Evolutionary conservation across 352 stramenopile species (phyloP).

Genomic region (Pythium dissimile): DNA sequence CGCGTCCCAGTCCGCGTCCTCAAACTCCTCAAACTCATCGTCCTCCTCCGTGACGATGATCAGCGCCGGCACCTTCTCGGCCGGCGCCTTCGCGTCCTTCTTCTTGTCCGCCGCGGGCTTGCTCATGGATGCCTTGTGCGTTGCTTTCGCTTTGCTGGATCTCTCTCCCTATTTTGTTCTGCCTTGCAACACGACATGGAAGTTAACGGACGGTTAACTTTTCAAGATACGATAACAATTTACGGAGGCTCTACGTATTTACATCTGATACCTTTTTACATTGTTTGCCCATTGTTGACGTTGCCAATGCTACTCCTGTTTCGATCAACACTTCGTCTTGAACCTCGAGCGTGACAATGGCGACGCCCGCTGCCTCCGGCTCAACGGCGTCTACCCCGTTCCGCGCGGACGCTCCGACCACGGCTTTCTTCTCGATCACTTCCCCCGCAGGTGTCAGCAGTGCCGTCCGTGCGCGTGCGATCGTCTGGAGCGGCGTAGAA

Average conservation of each 20-base stretch:
- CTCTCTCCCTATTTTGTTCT: slow-evolving; percentile 1
- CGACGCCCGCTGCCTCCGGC: no score
- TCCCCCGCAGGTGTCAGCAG: neutral
- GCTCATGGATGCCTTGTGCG: neutral
- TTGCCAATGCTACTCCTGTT: slow-evolving; percentile 15
- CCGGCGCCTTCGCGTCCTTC: slow-evolving; percentile 15
- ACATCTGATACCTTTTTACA: slow-evolving; percentile 20
- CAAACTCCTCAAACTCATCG: slow-evolving; percentile 89
- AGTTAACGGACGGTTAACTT: no score
- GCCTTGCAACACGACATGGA: neutral
- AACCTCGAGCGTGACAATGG: slow-evolving; percentile 1
- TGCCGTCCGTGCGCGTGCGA: slow-evolving; percentile 6
- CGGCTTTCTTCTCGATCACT: neutral
- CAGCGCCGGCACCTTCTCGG: slow-evolving; percentile 64
- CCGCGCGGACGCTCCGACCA: neutral
- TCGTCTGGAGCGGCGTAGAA: slow-evolving; percentile 13
- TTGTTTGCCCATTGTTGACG: slow-evolving; percentile 16
- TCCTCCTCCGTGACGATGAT: slow-evolving; percentile 86
- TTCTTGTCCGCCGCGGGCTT: slow-evolving; percentile 17
- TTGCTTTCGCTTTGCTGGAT: slow-evolving; percentile 5
- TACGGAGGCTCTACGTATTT: no score
- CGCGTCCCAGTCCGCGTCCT: slow-evolving; percentile 74
- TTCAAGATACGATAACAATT: slow-evolving; percentile 11
- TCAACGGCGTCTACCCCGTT: no score
- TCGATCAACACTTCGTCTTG: slow-evolving; percentile 8